A percentile compares a stretch with the other conserved stretches of the same genome.
Conservation (phyloP, 805 yeast genomes). For the Millerozyma acaciae region DNA sequence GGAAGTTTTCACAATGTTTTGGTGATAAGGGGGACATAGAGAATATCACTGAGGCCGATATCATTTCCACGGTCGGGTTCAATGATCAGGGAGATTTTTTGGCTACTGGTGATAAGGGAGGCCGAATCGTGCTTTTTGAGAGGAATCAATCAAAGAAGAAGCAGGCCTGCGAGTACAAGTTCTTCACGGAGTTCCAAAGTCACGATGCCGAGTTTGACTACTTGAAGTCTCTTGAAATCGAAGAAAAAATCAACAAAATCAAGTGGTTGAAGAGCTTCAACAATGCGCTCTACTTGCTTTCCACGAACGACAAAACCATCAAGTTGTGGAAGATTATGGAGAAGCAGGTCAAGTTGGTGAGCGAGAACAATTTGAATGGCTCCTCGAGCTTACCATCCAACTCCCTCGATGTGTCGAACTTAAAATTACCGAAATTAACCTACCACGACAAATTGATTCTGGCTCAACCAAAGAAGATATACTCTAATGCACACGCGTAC, state of each 20-base stretch:
- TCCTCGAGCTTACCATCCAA: constrained; percentile 18
- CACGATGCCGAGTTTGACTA: constrained; percentile 99
- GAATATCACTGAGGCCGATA: constrained; percentile 93
- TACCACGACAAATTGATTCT: constrained; percentile 92
- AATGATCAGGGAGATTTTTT: constrained; percentile 91
- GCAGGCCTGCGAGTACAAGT: constrained; percentile 78
- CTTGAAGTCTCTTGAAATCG: constrained; percentile 91
- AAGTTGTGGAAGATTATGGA: constrained; percentile 96
- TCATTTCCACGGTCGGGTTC: constrained; percentile 94
- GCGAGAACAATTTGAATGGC: constrained; percentile 74
- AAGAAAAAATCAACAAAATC: constrained; percentile 96
- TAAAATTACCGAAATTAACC: constrained; percentile 84
- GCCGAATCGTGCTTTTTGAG: constrained; percentile 93
- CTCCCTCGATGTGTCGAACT: constrained; percentile 29
- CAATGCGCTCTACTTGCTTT: constrained; percentile 82
- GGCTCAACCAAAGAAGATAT: constrained; percentile 88
- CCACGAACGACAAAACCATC: constrained; percentile 97
- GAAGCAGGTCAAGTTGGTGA: constrained; percentile 84
- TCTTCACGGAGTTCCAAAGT: constrained; percentile 94
- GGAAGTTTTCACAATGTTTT: constrained; percentile 96
- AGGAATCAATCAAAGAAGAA: constrained; percentile 70
- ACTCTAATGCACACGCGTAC: constrained; percentile 95
- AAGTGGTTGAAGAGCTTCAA: constrained; percentile 91
- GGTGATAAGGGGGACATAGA: constrained; percentile 98
- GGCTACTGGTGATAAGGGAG: constrained; percentile 99